A percentile compares a stretch with the other conserved stretches of the same genome.
Evolutionary conservation across 768 basidiomycete species (phyloP).

Genomic region (Leccinum incarnatum): DNA sequence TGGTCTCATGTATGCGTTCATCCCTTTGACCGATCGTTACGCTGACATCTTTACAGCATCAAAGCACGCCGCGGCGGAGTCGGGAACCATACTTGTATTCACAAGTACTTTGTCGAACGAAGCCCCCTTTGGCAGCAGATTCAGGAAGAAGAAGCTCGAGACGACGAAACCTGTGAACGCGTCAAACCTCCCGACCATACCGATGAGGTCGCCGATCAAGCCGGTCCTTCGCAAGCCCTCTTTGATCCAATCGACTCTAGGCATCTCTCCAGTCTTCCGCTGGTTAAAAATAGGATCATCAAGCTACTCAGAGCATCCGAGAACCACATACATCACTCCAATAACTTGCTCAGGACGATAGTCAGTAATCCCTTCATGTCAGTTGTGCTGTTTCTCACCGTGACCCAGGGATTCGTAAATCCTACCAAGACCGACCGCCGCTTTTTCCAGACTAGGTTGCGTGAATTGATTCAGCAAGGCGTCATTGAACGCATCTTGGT

Average conservation of each 20-base stretch:
- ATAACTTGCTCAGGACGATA: slow-evolving; percentile 74
- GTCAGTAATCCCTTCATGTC: slow-evolving; percentile 41
- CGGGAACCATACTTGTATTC: slow-evolving; percentile 75
- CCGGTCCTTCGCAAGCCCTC: slow-evolving; percentile 33
- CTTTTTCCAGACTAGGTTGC: slow-evolving; percentile 73
- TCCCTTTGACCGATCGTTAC: background rate
- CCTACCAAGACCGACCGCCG: slow-evolving; percentile 78
- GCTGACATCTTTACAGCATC: slow-evolving; percentile 40
- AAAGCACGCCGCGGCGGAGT: slow-evolving; percentile 78
- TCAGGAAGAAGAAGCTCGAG: slow-evolving; percentile 60
- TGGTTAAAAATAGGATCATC: slow-evolving; percentile 68
- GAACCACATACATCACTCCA: slow-evolving; percentile 67
- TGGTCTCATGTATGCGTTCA: slow-evolving; percentile 59
- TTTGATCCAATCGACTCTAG: slow-evolving; percentile 78
- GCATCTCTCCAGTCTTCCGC: slow-evolving; percentile 70
- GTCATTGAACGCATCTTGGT: slow-evolving; percentile 74
- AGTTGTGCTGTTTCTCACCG: slow-evolving; percentile 1
- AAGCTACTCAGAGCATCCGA: slow-evolving; percentile 69
- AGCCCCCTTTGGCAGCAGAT: slow-evolving; percentile 76
- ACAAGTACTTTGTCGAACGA: slow-evolving; percentile 79
- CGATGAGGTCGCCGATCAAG: slow-evolving; percentile 22
- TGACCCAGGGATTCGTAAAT: slow-evolving; percentile 64
- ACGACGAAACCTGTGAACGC: slow-evolving; percentile 25
- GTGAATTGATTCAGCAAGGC: slow-evolving; percentile 69
- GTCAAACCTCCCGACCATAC: slow-evolving; percentile 10